Conservation (phyloP, 1,284 basidiomycete genomes). For the Microbotryum scabiosae region DNA sequence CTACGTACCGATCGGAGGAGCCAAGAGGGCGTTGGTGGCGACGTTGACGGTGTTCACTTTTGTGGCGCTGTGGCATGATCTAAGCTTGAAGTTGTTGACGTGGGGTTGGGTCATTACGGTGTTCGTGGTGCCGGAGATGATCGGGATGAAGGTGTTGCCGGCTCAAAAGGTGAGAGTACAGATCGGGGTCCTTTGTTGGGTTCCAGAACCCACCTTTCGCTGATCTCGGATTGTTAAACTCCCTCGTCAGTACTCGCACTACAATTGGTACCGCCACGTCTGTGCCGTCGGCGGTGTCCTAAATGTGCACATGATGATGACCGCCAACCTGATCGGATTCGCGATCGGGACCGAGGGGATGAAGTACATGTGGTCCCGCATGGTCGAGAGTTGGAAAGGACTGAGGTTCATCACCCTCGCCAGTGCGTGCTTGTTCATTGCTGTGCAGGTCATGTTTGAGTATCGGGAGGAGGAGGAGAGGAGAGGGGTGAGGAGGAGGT, state of each 20-base stretch:
- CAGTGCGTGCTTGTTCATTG: conserved; percentile 65
- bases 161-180: conserved; percentile 16
- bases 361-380: conserved; percentile 56
- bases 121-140: conserved; percentile 81
- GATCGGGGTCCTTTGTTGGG: background rate
- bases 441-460: conserved; percentile 88
- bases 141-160: conserved; percentile 45
- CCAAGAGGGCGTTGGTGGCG: conserved; percentile 55
- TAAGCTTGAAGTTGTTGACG: conserved; percentile 74
- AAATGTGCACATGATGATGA: conserved; percentile 86
- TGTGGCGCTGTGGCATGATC: conserved; percentile 97
- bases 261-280: conserved; percentile 76
- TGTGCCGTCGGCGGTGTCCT: conserved; percentile 73
- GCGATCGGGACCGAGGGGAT: conserved; percentile 82
- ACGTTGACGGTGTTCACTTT: conserved; percentile 85
- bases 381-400: conserved; percentile 59
- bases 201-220: background rate
- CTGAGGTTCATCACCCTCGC: conserved; percentile 58
- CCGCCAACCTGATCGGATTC: conserved; percentile 91
- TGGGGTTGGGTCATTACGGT: conserved; percentile 96
- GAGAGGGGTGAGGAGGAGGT: conserved; percentile 55
- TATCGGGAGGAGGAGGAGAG: conserved; percentile 61
- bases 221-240: background rate
- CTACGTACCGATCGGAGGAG: conserved; percentile 85
- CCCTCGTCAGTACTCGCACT: conserved; percentile 52